phyloP scores from a whole-genome alignment of 192 early-diverging fungal species.

The Linnemannia hyalina region DNA sequence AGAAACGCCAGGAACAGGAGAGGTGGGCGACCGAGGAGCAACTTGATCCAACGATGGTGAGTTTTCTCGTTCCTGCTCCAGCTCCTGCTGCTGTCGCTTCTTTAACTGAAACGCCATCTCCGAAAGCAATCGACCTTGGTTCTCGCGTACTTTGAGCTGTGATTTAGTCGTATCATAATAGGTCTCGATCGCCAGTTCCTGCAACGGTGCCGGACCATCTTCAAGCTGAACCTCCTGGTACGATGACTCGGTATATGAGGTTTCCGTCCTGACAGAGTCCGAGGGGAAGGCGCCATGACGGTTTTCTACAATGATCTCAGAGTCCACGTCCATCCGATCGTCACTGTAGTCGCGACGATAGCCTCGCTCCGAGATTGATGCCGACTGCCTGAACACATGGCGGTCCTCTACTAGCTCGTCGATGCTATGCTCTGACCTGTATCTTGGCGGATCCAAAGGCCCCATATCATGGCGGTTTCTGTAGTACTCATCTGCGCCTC shows the following conservation, averaged over 20 bases:
- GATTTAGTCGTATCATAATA: constrained; percentile 53
- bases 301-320: background rate
- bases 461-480: background rate
- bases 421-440: background rate
- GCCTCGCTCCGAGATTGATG: background rate
- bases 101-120: constrained; percentile 38
- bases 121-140: constrained; percentile 24
- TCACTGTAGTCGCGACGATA: background rate
- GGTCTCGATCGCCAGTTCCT: constrained; percentile 43
- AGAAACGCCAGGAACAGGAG: background rate
- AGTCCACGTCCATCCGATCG: constrained; percentile 14
- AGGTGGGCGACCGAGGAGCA: background rate
- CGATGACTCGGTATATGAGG: constrained; percentile 10
- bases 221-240: constrained; percentile 20
- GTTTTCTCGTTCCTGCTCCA: background rate
- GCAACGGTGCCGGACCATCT: background rate
- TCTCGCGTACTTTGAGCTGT: constrained; percentile 35
- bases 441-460: background rate
- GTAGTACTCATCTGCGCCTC: background rate
- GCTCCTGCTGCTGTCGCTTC: constrained; percentile 16
- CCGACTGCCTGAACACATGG: background rate
- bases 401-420: background rate
- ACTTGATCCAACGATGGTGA: background rate
- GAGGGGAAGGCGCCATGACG: constrained; percentile 14
- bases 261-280: constrained; percentile 22